A percentile compares a stretch with the other conserved stretches of the same genome.
phyloP scores from a whole-genome alignment of 202 grass and related monocot species.

The Digitaria exilis region DNA sequence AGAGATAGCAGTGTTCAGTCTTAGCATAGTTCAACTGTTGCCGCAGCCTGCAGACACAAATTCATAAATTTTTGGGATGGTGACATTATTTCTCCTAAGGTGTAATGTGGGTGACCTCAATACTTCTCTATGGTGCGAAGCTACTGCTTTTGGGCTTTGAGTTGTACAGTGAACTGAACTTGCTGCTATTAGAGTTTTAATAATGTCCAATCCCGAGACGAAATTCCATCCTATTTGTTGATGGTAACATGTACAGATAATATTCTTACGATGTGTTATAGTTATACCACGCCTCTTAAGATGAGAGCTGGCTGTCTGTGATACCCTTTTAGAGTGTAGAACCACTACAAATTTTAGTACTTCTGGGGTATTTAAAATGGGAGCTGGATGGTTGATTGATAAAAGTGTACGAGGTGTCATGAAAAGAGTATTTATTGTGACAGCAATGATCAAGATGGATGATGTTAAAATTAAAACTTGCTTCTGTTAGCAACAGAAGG shows the following conservation, averaged over 20 bases:
- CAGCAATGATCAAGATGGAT: too few species aligned
- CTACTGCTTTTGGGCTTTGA: slow-evolving; percentile 21
- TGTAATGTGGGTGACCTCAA: slow-evolving; percentile 26
- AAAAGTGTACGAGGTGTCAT: too few species aligned
- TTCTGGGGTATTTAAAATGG: too few species aligned
- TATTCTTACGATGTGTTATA: slow-evolving; percentile 3
- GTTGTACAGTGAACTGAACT: not conserved
- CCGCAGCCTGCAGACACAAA: not conserved
- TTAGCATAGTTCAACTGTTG: not conserved
- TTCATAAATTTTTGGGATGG: not conserved
- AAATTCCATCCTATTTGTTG: not conserved
- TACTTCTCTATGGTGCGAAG: too few species aligned
- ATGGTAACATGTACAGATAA: slow-evolving; percentile 13
- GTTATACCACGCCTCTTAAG: not conserved
- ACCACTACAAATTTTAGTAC: too few species aligned
- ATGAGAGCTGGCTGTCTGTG: not conserved
- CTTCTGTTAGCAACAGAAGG: too few species aligned
- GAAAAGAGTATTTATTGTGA: too few species aligned
- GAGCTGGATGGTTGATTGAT: too few species aligned
- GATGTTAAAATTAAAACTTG: too few species aligned
- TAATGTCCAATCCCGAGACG: slow-evolving; percentile 9
- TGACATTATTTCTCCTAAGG: slow-evolving; percentile 9
- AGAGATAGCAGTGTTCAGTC: not conserved
- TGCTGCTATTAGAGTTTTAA: not conserved
- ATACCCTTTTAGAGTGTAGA: slow-evolving; percentile 7